Evolutionary conservation across 257 asterid genomes (phyloP).

Genomic region (Cinchona pubescens): DNA sequence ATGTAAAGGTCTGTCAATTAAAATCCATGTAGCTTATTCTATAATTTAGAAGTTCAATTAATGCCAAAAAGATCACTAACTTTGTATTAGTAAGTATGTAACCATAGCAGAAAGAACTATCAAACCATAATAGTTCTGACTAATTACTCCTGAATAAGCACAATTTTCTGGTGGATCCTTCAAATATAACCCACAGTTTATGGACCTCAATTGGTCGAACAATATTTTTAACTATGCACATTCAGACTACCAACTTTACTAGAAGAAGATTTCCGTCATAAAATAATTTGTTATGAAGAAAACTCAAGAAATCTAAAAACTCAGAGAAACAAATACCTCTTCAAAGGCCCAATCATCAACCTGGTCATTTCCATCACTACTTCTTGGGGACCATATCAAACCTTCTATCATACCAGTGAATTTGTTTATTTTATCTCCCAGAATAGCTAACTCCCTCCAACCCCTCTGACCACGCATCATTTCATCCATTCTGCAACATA

Average conservation of each 20-base stretch:
- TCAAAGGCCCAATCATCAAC: slow-evolving; percentile 95
- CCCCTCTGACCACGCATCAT: slow-evolving; percentile 99
- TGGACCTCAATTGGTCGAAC: not conserved
- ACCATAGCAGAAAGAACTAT: not conserved
- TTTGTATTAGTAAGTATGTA: not conserved
- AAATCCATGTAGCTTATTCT: not conserved
- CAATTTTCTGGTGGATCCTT: no score
- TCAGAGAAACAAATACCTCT: slow-evolving; percentile 51
- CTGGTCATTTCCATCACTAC: slow-evolving; percentile 63
- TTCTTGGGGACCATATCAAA: slow-evolving; percentile 88
- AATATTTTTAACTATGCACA: not conserved
- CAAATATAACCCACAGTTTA: not conserved
- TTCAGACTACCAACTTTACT: not conserved
- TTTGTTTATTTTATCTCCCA: slow-evolving; percentile 88
- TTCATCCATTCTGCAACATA: slow-evolving; percentile 90
- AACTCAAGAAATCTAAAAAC: not conserved
- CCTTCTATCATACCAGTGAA: slow-evolving; percentile 95
- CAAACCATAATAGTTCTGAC: not conserved
- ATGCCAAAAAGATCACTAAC: not conserved
- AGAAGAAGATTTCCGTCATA: not conserved
- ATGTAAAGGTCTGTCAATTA: not conserved
- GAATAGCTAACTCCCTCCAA: slow-evolving; percentile 93
- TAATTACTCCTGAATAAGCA: not conserved
- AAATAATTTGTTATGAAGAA: not conserved
- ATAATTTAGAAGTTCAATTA: not conserved